Conservation (phyloP, 306 rosid species). For the Ormosia emarginata region DNA sequence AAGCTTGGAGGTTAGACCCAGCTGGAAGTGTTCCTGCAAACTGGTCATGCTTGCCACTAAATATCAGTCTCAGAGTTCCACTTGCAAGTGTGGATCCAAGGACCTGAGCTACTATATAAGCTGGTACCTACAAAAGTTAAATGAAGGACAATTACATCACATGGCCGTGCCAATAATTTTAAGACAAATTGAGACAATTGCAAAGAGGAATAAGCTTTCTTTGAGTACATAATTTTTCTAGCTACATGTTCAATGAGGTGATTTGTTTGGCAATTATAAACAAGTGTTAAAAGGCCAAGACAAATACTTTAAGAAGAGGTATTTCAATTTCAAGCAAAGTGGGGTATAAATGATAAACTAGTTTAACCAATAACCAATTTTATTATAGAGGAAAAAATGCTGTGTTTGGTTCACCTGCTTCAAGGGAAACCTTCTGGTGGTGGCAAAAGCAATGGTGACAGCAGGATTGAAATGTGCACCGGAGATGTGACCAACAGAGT, state of each 20-base stretch:
- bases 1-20: slow-evolving; percentile 57
- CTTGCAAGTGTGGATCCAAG: slow-evolving; percentile 76
- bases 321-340: not conserved
- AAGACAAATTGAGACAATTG: not conserved
- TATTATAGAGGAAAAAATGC: not conserved
- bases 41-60: slow-evolving; percentile 39
- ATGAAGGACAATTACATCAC: not conserved
- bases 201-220: not conserved
- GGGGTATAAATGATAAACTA: not conserved
- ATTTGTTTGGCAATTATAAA: slow-evolving; percentile 2
- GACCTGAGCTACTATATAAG: slow-evolving; percentile 60
- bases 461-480: slow-evolving; percentile 97
- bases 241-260: not conserved
- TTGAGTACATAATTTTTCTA: not conserved
- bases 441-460: slow-evolving; percentile 78
- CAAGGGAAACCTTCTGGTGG: slow-evolving; percentile 59
- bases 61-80: slow-evolving; percentile 67
- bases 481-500: slow-evolving; percentile 82
- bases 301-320: not conserved
- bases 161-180: not conserved
- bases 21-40: slow-evolving; percentile 65
- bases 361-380: not conserved
- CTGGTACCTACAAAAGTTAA: slow-evolving; percentile 49
- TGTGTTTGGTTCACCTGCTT: slow-evolving; percentile 56
- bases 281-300: not conserved